Conservation (phyloP, 805 yeast genomes). For the Kodamaea hsintzibuensis region DNA sequence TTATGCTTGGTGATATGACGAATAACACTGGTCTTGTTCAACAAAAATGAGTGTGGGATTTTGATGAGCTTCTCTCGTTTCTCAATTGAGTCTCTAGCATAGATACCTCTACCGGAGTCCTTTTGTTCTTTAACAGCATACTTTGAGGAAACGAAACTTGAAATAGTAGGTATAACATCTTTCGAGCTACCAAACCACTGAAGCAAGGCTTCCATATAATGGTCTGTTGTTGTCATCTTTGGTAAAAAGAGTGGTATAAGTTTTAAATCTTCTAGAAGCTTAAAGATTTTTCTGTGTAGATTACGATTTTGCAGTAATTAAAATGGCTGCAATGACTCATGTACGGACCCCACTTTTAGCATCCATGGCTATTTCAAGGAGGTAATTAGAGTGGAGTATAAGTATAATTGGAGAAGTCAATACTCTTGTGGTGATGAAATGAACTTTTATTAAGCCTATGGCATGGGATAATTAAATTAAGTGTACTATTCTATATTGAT, state of each 20-base stretch:
- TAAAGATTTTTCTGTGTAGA: neutral
- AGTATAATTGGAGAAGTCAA: too few species aligned
- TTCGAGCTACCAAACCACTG: conserved; percentile 20
- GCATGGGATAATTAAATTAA: too few species aligned
- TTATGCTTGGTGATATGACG: conserved; percentile 46
- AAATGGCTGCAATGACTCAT: neutral
- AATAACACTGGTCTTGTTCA: conserved; percentile 56
- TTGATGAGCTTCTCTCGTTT: conserved; percentile 48
- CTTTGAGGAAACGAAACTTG: conserved; percentile 35
- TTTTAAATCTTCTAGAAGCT: neutral
- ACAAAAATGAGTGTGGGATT: conserved; percentile 57
- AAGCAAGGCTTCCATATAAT: conserved; percentile 16
- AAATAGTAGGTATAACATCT: neutral
- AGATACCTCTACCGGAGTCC: conserved; percentile 64
- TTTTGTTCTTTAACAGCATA: conserved; percentile 43
- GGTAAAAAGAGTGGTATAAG: neutral
- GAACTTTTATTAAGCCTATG: too few species aligned
- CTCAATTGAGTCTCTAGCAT: conserved; percentile 39
- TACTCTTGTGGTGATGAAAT: too few species aligned
- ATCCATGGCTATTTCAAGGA: too few species aligned
- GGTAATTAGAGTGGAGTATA: too few species aligned
- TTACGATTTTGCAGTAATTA: neutral
- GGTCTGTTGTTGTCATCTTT: conserved; percentile 1
- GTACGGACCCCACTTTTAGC: too few species aligned
- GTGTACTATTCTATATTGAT: too few species aligned